Base-by-base conservation (phyloP, 192 early-diverging fungal species). In the Phlyctochytrium bullatum region DNA sequence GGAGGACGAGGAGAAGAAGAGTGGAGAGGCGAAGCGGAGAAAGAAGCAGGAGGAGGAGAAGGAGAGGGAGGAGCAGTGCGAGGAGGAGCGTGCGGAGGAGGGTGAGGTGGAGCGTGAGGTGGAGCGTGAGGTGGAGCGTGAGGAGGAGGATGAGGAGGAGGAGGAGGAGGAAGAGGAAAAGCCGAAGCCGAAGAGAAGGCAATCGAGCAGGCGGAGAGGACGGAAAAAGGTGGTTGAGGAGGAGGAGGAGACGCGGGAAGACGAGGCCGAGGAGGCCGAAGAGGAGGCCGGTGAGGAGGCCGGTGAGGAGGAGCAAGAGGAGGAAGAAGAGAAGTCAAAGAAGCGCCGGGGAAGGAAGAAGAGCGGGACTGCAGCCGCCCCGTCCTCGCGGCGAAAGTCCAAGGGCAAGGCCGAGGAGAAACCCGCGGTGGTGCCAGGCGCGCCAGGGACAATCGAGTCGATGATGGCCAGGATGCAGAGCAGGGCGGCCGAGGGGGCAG, bases 1-100 rank as follows among this genome's bases (percentile, higher is more conserved):
- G 59, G 82, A 89, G 23, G 87, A 97, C 61, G 84, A 77, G 52
- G 29, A 78, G n/a, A 52, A 84, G 16, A 85, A 86, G 52, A 78
- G 84, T 69, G 80, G 62, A 62, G 40, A 47, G 40, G 6, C 40
- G 40, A 47, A 20, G 6, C 20, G 6, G 40, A 47, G 40, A 6
- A 14, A 6, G 20, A 47, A 47, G 40, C 40, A 47, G 40, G 6
- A 6, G 20, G 40, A 6, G 20, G 40, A 47, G 40, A 47, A 47
- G 40, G 40, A 6, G 40, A 47, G 40, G 20, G 10, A 47, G 40
- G 10, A 47, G 10, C 40, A 47, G 40, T 6, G 10, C 6, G 20
- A 47, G 40, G 40, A 47, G 20, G 40, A 47, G 40, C 40, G 20
- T 6, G 40, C 40, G 6, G 10, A 20, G 40, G 20, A 6, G 6